Conservation (phyloP, 495 filamentous ascomycete genomes). For the Ramalina intermedia region DNA sequence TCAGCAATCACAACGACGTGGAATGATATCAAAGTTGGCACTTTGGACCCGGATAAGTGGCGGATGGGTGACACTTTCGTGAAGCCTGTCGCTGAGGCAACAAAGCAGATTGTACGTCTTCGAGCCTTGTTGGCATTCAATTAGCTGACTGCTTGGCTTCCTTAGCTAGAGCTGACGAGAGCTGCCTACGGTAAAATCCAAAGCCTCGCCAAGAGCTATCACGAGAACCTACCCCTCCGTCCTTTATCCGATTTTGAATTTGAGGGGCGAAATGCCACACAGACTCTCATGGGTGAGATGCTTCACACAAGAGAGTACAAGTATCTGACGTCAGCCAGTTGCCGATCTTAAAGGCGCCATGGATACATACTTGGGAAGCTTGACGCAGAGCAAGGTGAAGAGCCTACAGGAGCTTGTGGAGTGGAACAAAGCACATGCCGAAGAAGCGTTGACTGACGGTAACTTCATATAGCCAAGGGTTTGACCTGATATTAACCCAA, state of each 20-base stretch:
- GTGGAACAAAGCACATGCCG: constrained; percentile 12
- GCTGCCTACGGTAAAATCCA: constrained; percentile 2
- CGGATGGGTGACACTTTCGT: neutral
- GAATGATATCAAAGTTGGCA: constrained; percentile 5
- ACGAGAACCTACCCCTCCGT: constrained; percentile 4
- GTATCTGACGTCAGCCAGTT: neutral
- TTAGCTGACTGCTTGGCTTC: neutral
- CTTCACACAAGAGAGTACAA: neutral
- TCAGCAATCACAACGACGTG: constrained; percentile 2
- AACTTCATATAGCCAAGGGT: neutral
- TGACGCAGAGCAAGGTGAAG: constrained; percentile 7
- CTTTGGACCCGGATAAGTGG: constrained; percentile 6
- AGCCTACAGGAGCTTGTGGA: constrained; percentile 9
- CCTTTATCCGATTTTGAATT: neutral
- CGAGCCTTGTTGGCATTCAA: neutral
- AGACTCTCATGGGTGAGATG: neutral
- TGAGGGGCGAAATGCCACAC: neutral
- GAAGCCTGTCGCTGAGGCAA: constrained; percentile 3
- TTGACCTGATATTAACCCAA: neutral
- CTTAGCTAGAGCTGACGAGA: neutral
- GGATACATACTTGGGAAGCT: constrained; percentile 1
- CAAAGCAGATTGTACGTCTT: neutral
- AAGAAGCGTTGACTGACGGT: constrained; percentile 15
- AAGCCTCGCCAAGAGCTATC: constrained; percentile 1
- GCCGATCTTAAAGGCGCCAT: constrained; percentile 10